Evolutionary conservation across 306 rosid genomes (phyloP), one percentile per base, ranked within the genome.

Genomic region (Betula pendula): DNA sequence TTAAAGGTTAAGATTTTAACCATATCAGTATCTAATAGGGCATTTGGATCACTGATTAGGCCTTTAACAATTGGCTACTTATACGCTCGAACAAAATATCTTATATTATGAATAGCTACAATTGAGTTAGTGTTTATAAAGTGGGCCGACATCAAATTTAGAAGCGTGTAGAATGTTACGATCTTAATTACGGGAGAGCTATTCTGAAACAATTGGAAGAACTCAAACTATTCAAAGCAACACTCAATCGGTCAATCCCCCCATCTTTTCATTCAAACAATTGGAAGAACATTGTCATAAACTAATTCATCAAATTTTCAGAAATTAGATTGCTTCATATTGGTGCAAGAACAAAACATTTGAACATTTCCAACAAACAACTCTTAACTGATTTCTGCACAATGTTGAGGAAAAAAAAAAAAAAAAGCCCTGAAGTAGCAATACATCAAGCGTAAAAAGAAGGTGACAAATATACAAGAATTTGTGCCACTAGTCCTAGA

Each of bases 391-490:
- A 27, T 5, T 66, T 38, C 48, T 66, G 70, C 70, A 66, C 70
- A 66, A 38, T 38, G 2, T 35, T 8, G 8, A 4, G 52, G n/a
- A 19, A 50, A 50, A 51, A 51, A 51, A 58, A 71, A 43, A 35
- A 38, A 38, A 38, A 38, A 77, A 77, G 14, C 62, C 70, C 59
- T 78, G 81, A 84, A 81, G 70, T 65, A 81, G 58, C 75, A 67
- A 83, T 59, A 82, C 79, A 83, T 78, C 76, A 86, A 87, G 82
- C 89, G 56, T 82, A 73, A 84, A 77, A 51, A 84, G 49, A 12
- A 82, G 68, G 75, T 58, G 52, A 82, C 75, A 79, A 59, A 87
- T 87, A 89, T 89, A 83, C 92, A 89, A 85, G 87, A 85, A 76
- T 76, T 68, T 70, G 80, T 58, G 82, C 80, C 84, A 79, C 69